Evolutionary conservation across 495 filamentous ascomycete genomes (phyloP).

Genomic region (Amphirosellinia nigrospora): DNA sequence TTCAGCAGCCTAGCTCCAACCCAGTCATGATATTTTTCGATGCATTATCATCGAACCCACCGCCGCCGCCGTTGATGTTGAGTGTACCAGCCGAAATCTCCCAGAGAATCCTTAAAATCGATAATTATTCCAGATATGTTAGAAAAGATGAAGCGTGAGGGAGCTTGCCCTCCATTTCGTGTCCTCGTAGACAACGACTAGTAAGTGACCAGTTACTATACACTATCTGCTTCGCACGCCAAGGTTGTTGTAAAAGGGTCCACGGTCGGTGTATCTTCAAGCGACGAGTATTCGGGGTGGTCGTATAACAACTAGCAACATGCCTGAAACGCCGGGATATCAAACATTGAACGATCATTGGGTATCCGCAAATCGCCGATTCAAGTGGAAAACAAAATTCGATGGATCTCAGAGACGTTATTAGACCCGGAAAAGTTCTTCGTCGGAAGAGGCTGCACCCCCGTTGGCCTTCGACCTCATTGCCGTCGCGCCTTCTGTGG

Average conservation of each 20-base stretch:
- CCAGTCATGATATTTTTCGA: not conserved
- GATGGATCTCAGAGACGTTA: not conserved
- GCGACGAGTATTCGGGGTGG: not conserved
- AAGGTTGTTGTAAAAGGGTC: not conserved
- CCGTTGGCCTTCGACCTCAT: not conserved
- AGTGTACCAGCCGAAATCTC: not conserved
- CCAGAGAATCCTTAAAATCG: no score
- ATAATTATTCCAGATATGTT: not conserved
- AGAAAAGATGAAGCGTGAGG: constrained; percentile 1
- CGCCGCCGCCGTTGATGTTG: not conserved
- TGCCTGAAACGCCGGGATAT: not conserved
- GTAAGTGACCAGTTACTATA: not conserved
- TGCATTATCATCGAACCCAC: not conserved
- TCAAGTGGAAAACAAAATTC: not conserved
- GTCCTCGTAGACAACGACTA: not conserved
- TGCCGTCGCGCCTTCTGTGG: not conserved
- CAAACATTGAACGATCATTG: constrained; percentile 6
- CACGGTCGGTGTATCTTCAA: not conserved
- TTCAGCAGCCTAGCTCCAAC: not conserved
- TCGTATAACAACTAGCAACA: not conserved
- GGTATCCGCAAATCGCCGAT: constrained; percentile 14
- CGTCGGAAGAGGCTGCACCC: constrained; percentile 17
- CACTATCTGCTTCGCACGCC: not conserved
- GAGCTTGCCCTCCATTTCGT: not conserved
- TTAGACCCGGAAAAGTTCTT: constrained; percentile 21